Percentiles rank a stretch among this genome's conserved stretches.
Evolutionary conservation across 2,329 filamentous ascomycete genomes (phyloP).

Genomic region (Achaetomium macrosporum): DNA sequence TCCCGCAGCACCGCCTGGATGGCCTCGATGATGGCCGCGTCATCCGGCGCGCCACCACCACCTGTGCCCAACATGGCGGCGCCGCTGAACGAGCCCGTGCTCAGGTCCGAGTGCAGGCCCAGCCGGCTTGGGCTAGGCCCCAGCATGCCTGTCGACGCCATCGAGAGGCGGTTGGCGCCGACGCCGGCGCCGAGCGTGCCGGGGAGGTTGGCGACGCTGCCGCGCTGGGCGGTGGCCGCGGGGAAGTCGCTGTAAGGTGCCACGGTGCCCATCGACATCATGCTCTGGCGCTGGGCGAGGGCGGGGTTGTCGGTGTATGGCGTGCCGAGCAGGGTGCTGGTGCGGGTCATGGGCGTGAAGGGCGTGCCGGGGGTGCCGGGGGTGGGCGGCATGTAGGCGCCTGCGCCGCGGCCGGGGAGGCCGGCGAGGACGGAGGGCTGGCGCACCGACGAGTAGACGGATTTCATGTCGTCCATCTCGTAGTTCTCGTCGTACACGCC

Average conservation of each 20-base stretch:
- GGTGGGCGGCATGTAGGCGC: conserved; percentile 76
- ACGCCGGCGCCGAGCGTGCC: conserved; percentile 39
- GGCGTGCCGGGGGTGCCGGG: conserved; percentile 66
- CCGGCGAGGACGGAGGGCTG: conserved; percentile 83
- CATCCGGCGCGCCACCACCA: conserved; percentile 60
- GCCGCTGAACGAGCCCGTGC: conserved; percentile 52
- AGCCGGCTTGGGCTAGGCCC: conserved; percentile 38
- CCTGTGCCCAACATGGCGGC: conserved; percentile 32
- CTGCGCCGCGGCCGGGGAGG: conserved; percentile 61
- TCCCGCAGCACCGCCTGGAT: conserved; percentile 78
- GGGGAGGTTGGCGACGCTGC: conserved; percentile 58
- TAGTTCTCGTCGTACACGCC: conserved; percentile 70
- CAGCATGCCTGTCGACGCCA: conserved; percentile 40
- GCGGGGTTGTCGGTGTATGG: conserved; percentile 44
- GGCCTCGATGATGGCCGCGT: conserved; percentile 73
- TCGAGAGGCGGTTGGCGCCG: conserved; percentile 35
- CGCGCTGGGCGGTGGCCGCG: conserved; percentile 36
- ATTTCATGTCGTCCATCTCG: conserved; percentile 98
- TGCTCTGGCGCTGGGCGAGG: conserved; percentile 62
- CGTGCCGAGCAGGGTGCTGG: conserved; percentile 37
- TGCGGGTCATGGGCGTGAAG: conserved; percentile 48
- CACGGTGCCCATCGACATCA: conserved; percentile 57
- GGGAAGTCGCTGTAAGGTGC: conserved; percentile 52
- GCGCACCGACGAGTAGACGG: conserved; percentile 87
- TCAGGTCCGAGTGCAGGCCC: conserved; percentile 34